A percentile compares a stretch with the other conserved stretches of the same genome.
Conservation (phyloP, 805 yeast species). For the Starmera pachycereana region DNA sequence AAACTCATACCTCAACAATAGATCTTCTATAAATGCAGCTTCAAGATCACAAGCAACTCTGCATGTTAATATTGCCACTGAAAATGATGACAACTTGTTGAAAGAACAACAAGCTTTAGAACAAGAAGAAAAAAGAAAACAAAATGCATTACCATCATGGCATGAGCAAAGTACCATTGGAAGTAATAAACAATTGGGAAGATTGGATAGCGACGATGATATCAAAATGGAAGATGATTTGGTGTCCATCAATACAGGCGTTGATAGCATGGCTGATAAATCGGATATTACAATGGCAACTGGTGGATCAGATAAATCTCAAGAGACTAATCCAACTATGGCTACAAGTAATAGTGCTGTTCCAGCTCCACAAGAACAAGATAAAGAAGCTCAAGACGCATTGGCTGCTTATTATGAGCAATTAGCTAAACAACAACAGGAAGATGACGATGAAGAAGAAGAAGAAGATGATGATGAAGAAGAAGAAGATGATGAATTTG, state of each 20-base stretch:
- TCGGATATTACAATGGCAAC: conserved; percentile 4
- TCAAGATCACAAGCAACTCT: conserved; percentile 72
- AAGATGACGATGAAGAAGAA: conserved; percentile 24
- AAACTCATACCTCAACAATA: conserved; percentile 27
- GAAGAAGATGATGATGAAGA: conserved; percentile 16
- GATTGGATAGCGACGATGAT: conserved; percentile 38
- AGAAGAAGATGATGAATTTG: conserved; percentile 9
- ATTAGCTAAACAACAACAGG: conserved; percentile 18
- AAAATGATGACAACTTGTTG: conserved; percentile 68
- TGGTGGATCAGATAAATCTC: conserved; percentile 2
- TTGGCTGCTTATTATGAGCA: conserved; percentile 62
- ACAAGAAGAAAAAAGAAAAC: conserved; percentile 64
- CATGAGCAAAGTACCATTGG: conserved; percentile 89
- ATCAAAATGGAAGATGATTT: conserved; percentile 12
- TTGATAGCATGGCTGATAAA: conserved; percentile 1
- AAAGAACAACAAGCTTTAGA: conserved; percentile 57
- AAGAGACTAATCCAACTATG: conserved; percentile 10
- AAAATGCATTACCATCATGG: conserved; percentile 96
- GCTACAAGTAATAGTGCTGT: conserved; percentile 13
- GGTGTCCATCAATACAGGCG: not conserved
- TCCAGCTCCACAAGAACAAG: conserved; percentile 28
- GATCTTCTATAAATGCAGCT: conserved; percentile 38
- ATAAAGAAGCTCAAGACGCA: conserved; percentile 63
- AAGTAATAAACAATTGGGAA: conserved; percentile 39
- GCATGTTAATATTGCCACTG: conserved; percentile 79